Conservation (phyloP, 768 basidiomycete genomes). For the Auriscalpium microsporum region DNA sequence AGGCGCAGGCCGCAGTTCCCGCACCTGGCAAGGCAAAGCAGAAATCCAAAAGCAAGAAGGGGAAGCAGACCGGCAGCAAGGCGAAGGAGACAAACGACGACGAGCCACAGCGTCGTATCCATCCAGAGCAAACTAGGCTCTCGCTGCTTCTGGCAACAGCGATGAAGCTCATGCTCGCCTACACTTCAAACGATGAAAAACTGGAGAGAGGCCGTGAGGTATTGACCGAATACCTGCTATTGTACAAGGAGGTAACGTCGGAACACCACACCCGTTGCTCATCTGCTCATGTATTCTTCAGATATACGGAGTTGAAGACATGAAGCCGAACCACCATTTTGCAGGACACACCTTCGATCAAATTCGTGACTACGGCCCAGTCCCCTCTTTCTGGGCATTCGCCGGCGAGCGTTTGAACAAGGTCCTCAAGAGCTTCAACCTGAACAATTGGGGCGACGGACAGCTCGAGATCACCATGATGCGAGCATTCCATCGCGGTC, state of each 20-base stretch:
- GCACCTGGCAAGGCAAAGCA: too few relatives aligned
- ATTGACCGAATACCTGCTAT: neutral
- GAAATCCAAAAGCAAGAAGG: neutral
- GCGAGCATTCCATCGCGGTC: constrained; percentile 18
- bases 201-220: neutral
- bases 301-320: constrained; percentile 23
- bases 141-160: neutral
- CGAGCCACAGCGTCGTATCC: neutral
- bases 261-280: neutral
- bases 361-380: constrained; percentile 26
- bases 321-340: constrained; percentile 32
- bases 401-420: constrained; percentile 29
- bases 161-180: neutral
- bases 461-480: constrained; percentile 24
- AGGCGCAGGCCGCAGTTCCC: too few relatives aligned
- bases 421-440: constrained; percentile 28
- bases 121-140: neutral
- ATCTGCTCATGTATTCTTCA: constrained; percentile 5
- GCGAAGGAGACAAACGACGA: neutral
- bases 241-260: neutral
- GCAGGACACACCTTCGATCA: constrained; percentile 21
- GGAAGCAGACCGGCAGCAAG: too few relatives aligned
- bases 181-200: neutral
- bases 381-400: constrained; percentile 32
- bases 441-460: constrained; percentile 24